A percentile compares a stretch with the other conserved stretches of the same genome.
phyloP scores from a whole-genome alignment of 179 eudicot genomes.

The Spergularia azorica region DNA sequence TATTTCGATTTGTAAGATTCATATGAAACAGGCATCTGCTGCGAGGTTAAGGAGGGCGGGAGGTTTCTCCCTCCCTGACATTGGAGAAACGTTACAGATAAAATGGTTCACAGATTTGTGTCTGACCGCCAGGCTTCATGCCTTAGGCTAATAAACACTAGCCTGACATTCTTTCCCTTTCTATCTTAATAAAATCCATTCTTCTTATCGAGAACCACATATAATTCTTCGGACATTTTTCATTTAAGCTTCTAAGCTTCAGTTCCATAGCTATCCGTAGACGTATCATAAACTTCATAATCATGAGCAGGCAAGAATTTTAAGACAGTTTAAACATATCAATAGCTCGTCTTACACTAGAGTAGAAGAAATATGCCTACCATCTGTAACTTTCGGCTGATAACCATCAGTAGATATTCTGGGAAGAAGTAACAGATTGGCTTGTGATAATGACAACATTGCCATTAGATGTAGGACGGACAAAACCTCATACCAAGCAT shows the following conservation, averaged over 20 bases:
- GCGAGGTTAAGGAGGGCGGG: too few species aligned
- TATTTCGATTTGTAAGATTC: neutral
- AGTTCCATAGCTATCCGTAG: neutral
- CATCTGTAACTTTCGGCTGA: slow-evolving; percentile 94
- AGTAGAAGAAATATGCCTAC: slow-evolving; percentile 40
- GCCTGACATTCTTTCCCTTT: too few species aligned
- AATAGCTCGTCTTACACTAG: neutral
- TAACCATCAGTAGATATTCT: slow-evolving; percentile 83
- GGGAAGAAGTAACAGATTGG: slow-evolving; percentile 92
- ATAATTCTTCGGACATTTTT: neutral
- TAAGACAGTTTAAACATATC: neutral
- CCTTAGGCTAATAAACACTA: too few species aligned
- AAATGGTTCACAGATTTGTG: too few species aligned
- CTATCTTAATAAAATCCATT: too few species aligned
- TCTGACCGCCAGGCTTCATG: too few species aligned
- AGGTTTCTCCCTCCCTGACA: too few species aligned
- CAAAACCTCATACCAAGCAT: slow-evolving; percentile 97
- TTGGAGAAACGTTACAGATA: too few species aligned
- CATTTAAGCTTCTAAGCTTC: neutral
- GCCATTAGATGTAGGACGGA: slow-evolving; percentile 98
- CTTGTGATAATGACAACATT: slow-evolving; percentile 75
- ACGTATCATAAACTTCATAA: neutral
- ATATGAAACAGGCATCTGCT: neutral
- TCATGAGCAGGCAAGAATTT: neutral
- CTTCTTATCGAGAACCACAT: neutral